A percentile compares a stretch with the other conserved stretches of the same genome.
Conservation (phyloP, 257 asterid species). For the Ophiorrhiza pumila region DNA sequence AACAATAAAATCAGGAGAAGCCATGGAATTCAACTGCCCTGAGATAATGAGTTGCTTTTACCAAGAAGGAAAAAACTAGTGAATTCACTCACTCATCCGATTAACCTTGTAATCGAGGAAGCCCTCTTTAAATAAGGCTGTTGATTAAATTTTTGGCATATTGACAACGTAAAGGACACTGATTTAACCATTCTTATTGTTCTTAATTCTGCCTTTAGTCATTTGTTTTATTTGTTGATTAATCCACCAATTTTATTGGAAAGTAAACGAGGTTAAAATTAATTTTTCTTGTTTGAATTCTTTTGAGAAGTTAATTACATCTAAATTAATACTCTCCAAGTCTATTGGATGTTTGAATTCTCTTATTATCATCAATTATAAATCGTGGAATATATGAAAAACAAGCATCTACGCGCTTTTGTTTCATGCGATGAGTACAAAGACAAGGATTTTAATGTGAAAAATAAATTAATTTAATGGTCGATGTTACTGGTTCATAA, state of each 20-base stretch:
- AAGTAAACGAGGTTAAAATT: too few species aligned
- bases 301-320: too few species aligned
- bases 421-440: background rate
- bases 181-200: background rate
- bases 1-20: conserved; percentile 8
- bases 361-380: too few species aligned
- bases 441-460: background rate
- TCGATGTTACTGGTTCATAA: too few species aligned
- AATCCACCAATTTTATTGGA: background rate
- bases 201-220: conserved; percentile 1
- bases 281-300: too few species aligned
- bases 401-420: background rate
- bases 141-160: background rate
- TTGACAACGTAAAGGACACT: background rate
- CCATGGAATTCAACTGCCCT: conserved; percentile 11
- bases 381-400: too few species aligned
- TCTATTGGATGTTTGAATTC: background rate
- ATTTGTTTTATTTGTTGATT: background rate
- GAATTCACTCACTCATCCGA: background rate
- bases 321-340: background rate
- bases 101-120: background rate
- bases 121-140: background rate
- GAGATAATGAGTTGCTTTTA: background rate
- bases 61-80: background rate
- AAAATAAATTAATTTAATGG: background rate